A percentile compares a stretch with the other conserved stretches of the same genome.
Conservation (phyloP, 1,284 basidiomycete genomes). For the Gymnopus androsaceus region DNA sequence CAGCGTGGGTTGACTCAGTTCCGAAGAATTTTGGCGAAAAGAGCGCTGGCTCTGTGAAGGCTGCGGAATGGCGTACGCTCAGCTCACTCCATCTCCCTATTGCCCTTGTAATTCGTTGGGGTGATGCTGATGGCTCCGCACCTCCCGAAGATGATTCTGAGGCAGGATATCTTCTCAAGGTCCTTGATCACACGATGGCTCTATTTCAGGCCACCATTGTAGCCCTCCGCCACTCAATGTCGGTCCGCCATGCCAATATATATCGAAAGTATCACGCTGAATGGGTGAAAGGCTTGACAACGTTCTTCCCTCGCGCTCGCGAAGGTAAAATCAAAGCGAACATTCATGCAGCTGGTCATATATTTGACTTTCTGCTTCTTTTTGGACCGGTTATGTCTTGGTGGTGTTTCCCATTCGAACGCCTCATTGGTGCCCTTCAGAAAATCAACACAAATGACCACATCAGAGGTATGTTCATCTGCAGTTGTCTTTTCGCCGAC, state of each 20-base stretch:
- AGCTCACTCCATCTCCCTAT: conserved; percentile 33
- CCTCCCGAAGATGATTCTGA: too few relatives aligned
- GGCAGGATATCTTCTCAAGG: background rate
- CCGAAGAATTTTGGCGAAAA: conserved; percentile 33
- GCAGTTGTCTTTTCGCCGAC: background rate
- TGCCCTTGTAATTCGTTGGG: conserved; percentile 32
- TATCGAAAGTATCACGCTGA: conserved; percentile 20
- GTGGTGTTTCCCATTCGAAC: conserved; percentile 27
- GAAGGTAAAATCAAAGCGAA: conserved; percentile 19
- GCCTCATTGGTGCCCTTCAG: conserved; percentile 23
- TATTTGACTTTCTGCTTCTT: conserved; percentile 18
- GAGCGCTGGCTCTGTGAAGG: conserved; percentile 33
- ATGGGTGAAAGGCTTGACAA: conserved; percentile 7
- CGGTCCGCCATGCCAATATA: conserved; percentile 1
- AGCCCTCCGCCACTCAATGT: conserved; percentile 8
- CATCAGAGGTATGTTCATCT: background rate
- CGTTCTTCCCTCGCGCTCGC: conserved; percentile 20
- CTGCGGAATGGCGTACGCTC: conserved; percentile 37
- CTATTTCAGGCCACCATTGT: conserved; percentile 8
- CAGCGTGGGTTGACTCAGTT: conserved; percentile 34
- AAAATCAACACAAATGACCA: conserved; percentile 20
- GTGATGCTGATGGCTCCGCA: conserved; percentile 14
- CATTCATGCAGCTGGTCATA: conserved; percentile 25
- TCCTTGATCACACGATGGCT: conserved; percentile 11
- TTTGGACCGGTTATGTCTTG: conserved; percentile 27